Conservation (phyloP, 805 yeast species). For the Saccharomycopsis lassenensis region DNA sequence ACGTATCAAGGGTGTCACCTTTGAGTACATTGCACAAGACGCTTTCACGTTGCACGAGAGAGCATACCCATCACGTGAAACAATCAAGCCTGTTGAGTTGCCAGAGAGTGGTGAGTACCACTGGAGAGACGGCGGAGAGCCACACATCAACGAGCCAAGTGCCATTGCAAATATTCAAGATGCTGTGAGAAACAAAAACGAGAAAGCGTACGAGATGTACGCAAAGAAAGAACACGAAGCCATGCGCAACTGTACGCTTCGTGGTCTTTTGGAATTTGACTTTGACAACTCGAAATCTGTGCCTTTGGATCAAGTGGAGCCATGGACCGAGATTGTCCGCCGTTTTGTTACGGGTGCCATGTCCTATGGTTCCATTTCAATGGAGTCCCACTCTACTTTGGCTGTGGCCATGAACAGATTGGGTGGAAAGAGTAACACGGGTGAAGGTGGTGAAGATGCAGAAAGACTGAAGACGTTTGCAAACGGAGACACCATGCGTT, state of each 20-base stretch:
- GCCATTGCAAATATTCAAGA: constrained; percentile 95
- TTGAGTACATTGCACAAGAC: constrained; percentile 93
- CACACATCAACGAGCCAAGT: constrained; percentile 88
- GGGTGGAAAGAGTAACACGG: constrained; percentile 96
- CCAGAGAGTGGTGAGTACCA: constrained; percentile 97
- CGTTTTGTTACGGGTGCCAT: constrained; percentile 99
- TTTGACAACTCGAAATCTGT: constrained; percentile 59
- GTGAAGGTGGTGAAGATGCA: constrained; percentile 99
- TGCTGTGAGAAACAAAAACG: constrained; percentile 96
- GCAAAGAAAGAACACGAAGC: constrained; percentile 87
- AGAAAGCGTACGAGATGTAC: constrained; percentile 82
- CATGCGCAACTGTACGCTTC: constrained; percentile 80
- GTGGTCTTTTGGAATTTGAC: constrained; percentile 91
- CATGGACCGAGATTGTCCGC: constrained; percentile 98
- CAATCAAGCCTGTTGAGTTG: constrained; percentile 59
- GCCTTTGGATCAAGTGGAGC: constrained; percentile 96
- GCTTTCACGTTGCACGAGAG: constrained; percentile 89
- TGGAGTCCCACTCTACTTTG: constrained; percentile 96
- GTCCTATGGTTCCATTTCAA: constrained; percentile 97
- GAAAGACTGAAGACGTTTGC: constrained; percentile 71
- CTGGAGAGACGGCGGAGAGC: constrained; percentile 98
- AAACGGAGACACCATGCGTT: constrained; percentile 96
- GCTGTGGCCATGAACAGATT: constrained; percentile 98
- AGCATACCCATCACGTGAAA: constrained; percentile 74
- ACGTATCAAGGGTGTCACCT: constrained; percentile 89